Evolutionary conservation across 225 moss, liverwort and hornwort genomes (phyloP).

Genomic region (Polytrichum commune): DNA sequence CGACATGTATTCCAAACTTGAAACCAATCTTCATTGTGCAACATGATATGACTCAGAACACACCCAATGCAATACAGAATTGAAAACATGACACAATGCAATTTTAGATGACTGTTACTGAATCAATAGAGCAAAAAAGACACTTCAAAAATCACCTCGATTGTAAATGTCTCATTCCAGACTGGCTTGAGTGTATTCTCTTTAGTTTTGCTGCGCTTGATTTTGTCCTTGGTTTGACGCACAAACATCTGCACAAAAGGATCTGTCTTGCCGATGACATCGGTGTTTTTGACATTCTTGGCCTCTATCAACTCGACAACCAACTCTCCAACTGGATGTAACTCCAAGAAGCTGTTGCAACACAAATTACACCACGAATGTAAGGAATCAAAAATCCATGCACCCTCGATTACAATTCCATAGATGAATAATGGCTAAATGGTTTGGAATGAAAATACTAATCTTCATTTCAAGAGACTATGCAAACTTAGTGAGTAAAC

Average conservation of each 20-base stretch:
- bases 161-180: conserved; percentile 72
- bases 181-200: conserved; percentile 61
- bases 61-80: no score
- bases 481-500: no score
- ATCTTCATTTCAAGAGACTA: no score
- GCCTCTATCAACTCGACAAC: conserved; percentile 67
- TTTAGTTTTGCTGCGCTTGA: conserved; percentile 57
- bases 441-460: no score
- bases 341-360: conserved; percentile 63
- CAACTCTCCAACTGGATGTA: conserved; percentile 64
- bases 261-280: conserved; percentile 78
- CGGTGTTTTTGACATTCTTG: conserved; percentile 75
- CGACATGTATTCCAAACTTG: no score
- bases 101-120: no score
- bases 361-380: neutral
- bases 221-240: conserved; percentile 68
- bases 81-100: no score
- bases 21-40: no score
- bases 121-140: neutral
- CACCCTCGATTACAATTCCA: no score
- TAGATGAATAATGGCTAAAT: no score
- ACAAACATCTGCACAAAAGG: conserved; percentile 80
- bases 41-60: no score
- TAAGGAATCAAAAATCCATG: neutral
- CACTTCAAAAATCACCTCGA: conserved; percentile 46